These are phyloP conservation scores for Beta lomatogona DNA, from an alignment of 179 eudicot species.

Conservation along the genomic window DNA sequence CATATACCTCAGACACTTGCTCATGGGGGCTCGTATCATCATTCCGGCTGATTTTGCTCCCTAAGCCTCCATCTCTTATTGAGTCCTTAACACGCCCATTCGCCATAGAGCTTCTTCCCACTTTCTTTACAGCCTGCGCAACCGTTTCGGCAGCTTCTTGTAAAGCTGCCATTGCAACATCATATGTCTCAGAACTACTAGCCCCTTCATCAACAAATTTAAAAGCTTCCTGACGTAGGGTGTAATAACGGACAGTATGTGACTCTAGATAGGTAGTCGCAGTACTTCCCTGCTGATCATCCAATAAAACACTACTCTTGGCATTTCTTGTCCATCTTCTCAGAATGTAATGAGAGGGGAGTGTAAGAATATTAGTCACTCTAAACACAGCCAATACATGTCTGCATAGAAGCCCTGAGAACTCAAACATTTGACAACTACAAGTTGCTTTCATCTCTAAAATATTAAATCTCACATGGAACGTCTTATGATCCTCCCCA, in stretches of 20 bases:
- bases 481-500: conserved; percentile 60
- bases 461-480: conserved; percentile 53
- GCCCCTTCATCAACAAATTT: conserved; percentile 70
- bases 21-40: conserved; percentile 33
- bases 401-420: conserved; percentile 72
- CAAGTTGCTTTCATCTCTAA: conserved; percentile 56
- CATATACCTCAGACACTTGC: conserved; percentile 61
- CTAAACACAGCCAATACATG: conserved; percentile 66
- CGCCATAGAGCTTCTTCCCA: conserved; percentile 38
- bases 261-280: conserved; percentile 57
- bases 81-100: conserved; percentile 46
- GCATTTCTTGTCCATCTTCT: conserved; percentile 75
- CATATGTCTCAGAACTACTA: conserved; percentile 50
- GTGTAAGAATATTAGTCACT: conserved; percentile 63
- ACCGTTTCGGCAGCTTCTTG: conserved; percentile 70
- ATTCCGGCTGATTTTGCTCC: conserved; percentile 27
- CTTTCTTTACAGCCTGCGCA: conserved; percentile 44
- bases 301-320: conserved; percentile 60
- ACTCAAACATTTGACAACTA: conserved; percentile 78
- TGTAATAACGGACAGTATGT: conserved; percentile 59
- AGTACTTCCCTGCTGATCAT: conserved; percentile 37
- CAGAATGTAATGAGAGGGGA: conserved; percentile 59
- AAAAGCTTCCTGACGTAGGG: conserved; percentile 57
- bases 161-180: conserved; percentile 53
- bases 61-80: conserved; percentile 29